Evolutionary conservation across 306 rosid species (phyloP), one percentile per base, ranked within the genome.

Genomic region (Castanea crenata): DNA sequence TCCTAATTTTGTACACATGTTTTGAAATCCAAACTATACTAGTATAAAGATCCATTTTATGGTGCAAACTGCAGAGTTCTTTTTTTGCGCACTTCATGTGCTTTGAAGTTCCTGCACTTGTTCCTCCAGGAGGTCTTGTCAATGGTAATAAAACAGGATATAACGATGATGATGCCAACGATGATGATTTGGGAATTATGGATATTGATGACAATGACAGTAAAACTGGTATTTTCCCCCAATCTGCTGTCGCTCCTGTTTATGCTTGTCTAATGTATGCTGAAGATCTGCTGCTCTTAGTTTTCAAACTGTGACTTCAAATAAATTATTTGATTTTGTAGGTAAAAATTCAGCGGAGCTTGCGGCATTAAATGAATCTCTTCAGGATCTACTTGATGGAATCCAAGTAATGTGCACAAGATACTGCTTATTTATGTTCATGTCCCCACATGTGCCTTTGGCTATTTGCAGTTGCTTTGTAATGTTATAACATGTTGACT

Each of bases 341-440:
- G 99, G 88, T 82, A 83, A 83, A 85, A 87, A 7, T 80, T 62
- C 94, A 34, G 89, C 69, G 0, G 98, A 95, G 84, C 87, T 93
- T 81, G 92, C 90, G 35, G 90, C 93, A 78, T 85, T 95, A 78
- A 95, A 95, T 83, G 94, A 83, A 86, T 78, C 91, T 79, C 97
- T 95, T 78, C 98, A 89, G 86, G 96, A 91, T 81, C 88, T 95
- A 89, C 99, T 93, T 31, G 96, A 93, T 86, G 99, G 99, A 75
- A 87, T 95, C 77, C 96, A 95, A 85, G 99, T 93, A 89, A 82
- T 79, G 84, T 51, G 9, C 75, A 64, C 58, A 72, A 41, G 77
- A 38, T 59, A 41, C 78, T 77, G 78, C 46, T 34, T 61, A 64
- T 67, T 61, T 38, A 56, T 76, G 25, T 69, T 16, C 25, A 25